phyloP scores from a whole-genome alignment of 148 eudicot genomes.

The Amaranthus palmeri region DNA sequence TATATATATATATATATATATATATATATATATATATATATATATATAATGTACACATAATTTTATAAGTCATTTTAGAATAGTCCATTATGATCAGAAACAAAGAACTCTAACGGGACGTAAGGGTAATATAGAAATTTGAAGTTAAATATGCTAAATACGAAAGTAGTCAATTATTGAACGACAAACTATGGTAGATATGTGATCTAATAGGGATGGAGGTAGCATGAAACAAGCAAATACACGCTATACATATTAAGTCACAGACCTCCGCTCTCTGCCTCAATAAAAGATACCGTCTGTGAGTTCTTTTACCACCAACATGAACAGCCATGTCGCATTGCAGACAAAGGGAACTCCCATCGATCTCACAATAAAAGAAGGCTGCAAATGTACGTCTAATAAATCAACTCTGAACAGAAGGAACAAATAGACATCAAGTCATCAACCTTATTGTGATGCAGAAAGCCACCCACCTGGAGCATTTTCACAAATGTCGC shows the following conservation, averaged over 20 bases:
- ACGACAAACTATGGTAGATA: too few species aligned
- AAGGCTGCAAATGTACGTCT: constrained; percentile 48
- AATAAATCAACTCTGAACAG: constrained; percentile 19
- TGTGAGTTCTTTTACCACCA: constrained; percentile 84
- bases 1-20: too few species aligned
- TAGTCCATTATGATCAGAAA: too few species aligned
- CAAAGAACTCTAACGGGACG: too few species aligned
- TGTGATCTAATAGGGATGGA: too few species aligned
- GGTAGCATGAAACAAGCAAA: not conserved
- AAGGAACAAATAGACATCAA: constrained; percentile 8
- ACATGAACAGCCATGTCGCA: constrained; percentile 96
- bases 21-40: too few species aligned
- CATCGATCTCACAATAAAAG: constrained; percentile 92
- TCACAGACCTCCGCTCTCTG: constrained; percentile 89
- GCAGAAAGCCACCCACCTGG: constrained; percentile 53
- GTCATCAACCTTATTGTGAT: not conserved
- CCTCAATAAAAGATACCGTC: constrained; percentile 75
- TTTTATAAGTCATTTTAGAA: too few species aligned
- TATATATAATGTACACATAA: too few species aligned
- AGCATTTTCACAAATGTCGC: constrained; percentile 95
- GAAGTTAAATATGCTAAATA: too few species aligned
- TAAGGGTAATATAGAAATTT: too few species aligned
- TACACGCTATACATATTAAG: constrained; percentile 9
- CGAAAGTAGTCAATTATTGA: too few species aligned
- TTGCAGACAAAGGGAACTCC: constrained; percentile 95